A percentile compares a stretch with the other conserved stretches of the same genome.
Evolutionary conservation across 2,329 filamentous ascomycete species (phyloP).

Genomic region (Hypoxylon sp.): DNA sequence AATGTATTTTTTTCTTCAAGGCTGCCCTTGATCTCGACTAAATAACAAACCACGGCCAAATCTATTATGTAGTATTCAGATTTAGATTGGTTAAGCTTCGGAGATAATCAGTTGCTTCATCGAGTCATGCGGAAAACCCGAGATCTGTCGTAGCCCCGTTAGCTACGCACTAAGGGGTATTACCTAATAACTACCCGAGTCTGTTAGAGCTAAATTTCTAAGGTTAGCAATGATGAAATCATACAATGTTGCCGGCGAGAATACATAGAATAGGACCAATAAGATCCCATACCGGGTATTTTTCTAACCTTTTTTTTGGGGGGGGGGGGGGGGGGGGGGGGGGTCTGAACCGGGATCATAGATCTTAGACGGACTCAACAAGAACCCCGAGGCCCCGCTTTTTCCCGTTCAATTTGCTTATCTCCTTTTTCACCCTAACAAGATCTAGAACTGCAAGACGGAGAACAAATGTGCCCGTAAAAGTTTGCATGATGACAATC

Average conservation of each 20-base stretch:
- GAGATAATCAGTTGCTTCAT: conserved; percentile 16
- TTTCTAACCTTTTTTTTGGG: neutral
- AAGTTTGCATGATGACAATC: conserved; percentile 6
- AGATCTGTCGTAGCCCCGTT: conserved; percentile 1
- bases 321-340: no score
- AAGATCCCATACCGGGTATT: neutral
- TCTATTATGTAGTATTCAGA: neutral
- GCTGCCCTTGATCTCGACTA: neutral
- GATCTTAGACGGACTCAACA: conserved; percentile 7
- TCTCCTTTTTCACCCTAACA: conserved; percentile 11
- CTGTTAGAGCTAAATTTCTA: neutral
- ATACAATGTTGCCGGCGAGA: neutral
- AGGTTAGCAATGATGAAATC: conserved; percentile 1
- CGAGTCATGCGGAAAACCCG: conserved; percentile 7
- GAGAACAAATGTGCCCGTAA: conserved; percentile 7
- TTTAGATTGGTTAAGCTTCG: conserved; percentile 5
- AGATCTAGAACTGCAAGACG: conserved; percentile 5
- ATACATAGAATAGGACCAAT: conserved; percentile 3
- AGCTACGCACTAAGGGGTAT: neutral
- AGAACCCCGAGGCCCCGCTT: conserved; percentile 20
- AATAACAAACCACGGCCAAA: neutral
- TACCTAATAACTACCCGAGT: neutral
- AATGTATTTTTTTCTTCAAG: neutral
- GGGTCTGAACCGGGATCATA: conserved; percentile 1
- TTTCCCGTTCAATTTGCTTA: conserved; percentile 12